Base-by-base conservation (phyloP, 352 stramenopile genomes). In the Phytophthora macrochlamydospora region DNA sequence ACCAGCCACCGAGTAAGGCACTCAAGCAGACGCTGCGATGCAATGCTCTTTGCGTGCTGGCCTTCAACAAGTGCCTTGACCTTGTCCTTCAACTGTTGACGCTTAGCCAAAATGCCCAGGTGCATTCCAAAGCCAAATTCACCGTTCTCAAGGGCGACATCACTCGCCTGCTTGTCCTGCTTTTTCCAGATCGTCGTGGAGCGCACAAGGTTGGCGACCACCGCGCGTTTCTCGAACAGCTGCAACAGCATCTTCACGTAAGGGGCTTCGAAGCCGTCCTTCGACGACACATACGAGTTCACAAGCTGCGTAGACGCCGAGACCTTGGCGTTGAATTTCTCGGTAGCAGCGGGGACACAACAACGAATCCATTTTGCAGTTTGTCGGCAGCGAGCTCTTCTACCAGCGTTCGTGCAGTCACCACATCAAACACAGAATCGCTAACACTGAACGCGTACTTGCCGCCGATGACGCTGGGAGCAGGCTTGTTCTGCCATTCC, bases 241-340 rank as follows among this genome's bases (percentile, higher is more conserved):
- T 92, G 81, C 56, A 89, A 51, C 59, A 92, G 62, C 84, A 92
- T 92, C 75, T 92, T 90, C 12, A 92, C 76, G 67, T 92, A 92
- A 4, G 84, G 84, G 4, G 80, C 75, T 32, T 92, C 84, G 30
- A 91, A 87, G 28, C 67, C 73, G 11, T 91, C 82, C 48, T 83
- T 80, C 3, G 83, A 82, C 28, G 77, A 76, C 29, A 91, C 72
- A 6, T 78, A 89, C 45, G 66, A 70, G 66, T 82, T 83, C 29
- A 86, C 75, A 31, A 89, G 61, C 53, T 89, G 74, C 49, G 74
- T 70, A n/a, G 56, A 76, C 11, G 53, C 40, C 14, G 58, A 62
- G 38, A 66, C 66, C 35, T 77, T 78, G 11, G 59, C 43, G 50
- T 65, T 67, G 11, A 78, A 57, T 28, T 73, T 38, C 30, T 74